These are phyloP conservation scores for Rhodotorula sp. DNA, from an alignment of 1,284 basidiomycete species.

Conservation along the genomic window DNA sequence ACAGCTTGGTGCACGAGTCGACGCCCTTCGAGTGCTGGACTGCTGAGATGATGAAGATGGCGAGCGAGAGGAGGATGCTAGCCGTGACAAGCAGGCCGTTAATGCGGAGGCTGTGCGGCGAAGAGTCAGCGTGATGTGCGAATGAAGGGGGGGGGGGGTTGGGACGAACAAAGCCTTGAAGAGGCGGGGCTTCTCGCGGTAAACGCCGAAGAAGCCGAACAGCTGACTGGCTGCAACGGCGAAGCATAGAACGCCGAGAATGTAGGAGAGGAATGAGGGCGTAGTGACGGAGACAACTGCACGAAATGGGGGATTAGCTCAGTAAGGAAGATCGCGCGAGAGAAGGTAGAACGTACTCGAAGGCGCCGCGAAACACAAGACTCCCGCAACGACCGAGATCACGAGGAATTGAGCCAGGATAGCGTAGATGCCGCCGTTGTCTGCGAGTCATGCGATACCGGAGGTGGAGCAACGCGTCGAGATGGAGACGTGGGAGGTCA, in stretches of 20 bases:
- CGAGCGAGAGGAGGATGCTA: constrained; percentile 71
- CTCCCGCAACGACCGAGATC: constrained; percentile 67
- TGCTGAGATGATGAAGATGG: constrained; percentile 75
- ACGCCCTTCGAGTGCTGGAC: constrained; percentile 68
- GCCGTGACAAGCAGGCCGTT: constrained; percentile 60
- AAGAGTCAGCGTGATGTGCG: no score
- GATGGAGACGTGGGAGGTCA: not conserved
- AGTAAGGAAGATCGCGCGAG: constrained; percentile 19
- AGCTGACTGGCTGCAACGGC: constrained; percentile 68
- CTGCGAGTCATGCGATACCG: constrained; percentile 6
- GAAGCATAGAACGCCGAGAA: constrained; percentile 73
- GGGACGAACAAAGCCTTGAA: constrained; percentile 63
- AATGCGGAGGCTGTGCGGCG: constrained; percentile 51
- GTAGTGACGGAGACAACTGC: constrained; percentile 79
- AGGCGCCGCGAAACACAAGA: constrained; percentile 74
- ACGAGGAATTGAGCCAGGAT: constrained; percentile 71
- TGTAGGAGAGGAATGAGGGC: constrained; percentile 67
- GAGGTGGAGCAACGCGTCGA: not conserved
- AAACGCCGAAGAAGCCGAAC: constrained; percentile 77
- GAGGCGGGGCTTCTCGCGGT: constrained; percentile 70
- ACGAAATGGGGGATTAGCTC: constrained; percentile 5
- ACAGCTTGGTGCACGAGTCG: constrained; percentile 62
- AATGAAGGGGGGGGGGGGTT: not conserved
- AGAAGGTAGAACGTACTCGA: constrained; percentile 58
- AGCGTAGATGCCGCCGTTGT: constrained; percentile 79